phyloP scores from a whole-genome alignment of 2,329 filamentous ascomycete species.

The Rhinocladiella similis region DNA sequence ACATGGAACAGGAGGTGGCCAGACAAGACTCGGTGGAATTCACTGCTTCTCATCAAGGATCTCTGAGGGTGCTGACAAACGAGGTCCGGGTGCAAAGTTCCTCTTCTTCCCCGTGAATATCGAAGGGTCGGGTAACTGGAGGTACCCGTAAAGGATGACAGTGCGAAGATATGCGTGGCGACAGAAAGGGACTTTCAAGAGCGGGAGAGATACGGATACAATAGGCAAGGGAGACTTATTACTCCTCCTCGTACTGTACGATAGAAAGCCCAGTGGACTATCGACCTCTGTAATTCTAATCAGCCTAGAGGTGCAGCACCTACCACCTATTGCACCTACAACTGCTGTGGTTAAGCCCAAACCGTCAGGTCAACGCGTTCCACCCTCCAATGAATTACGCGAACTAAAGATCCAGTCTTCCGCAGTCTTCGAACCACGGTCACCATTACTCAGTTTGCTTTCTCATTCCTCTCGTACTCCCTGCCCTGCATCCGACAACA shows the following conservation, averaged over 20 bases:
- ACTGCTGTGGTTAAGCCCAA: slow-evolving; percentile 1
- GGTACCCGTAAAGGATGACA: neutral
- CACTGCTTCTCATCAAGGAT: neutral
- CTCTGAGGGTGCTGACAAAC: too few relatives aligned
- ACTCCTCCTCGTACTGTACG: too few relatives aligned
- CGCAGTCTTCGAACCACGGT: neutral
- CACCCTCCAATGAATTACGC: slow-evolving; percentile 1
- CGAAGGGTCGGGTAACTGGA: too few relatives aligned
- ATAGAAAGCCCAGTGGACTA: too few relatives aligned
- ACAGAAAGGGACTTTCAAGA: neutral
- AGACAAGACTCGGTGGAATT: neutral
- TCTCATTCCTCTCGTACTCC: neutral
- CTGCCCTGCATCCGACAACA: neutral
- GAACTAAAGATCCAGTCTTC: neutral
- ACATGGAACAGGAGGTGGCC: neutral
- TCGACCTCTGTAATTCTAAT: neutral
- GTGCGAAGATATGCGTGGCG: neutral
- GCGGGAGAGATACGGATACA: too few relatives aligned
- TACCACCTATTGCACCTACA: neutral
- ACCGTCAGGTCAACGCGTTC: slow-evolving; percentile 1
- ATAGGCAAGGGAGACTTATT: too few relatives aligned
- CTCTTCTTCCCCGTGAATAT: too few relatives aligned
- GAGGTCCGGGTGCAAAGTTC: too few relatives aligned
- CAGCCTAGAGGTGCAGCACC: neutral
- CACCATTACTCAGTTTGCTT: neutral